Evolutionary conservation across 306 rosid species (phyloP).

Genomic region (Nissolia schottii): DNA sequence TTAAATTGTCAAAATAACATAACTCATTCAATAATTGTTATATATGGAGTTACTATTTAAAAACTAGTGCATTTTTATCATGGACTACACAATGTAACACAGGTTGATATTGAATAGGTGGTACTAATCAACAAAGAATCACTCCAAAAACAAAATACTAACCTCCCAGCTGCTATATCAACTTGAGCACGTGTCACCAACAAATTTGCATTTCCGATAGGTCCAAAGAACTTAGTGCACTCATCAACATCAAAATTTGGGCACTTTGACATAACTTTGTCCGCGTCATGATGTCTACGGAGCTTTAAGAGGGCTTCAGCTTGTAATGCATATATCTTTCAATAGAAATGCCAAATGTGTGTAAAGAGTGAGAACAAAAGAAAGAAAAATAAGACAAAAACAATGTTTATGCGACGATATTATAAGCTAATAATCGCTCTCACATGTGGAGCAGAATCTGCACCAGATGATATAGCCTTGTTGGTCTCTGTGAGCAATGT

Average conservation of each 20-base stretch:
- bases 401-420: background rate
- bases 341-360: background rate
- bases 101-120: no score
- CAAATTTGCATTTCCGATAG: conserved; percentile 59
- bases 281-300: conserved; percentile 74
- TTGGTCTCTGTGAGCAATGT: conserved; percentile 48
- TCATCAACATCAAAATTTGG: conserved; percentile 61
- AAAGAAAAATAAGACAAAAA: background rate
- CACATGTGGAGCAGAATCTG: conserved; percentile 86
- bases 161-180: conserved; percentile 74
- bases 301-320: conserved; percentile 82
- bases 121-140: no score
- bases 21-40: no score
- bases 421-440: background rate
- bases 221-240: conserved; percentile 72
- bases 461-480: conserved; percentile 46
- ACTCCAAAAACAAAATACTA: background rate
- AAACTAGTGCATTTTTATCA: background rate
- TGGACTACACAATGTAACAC: background rate
- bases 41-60: background rate
- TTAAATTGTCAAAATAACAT: no score
- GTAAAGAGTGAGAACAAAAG: background rate
- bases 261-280: conserved; percentile 53
- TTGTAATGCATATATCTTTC: conserved; percentile 72
- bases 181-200: conserved; percentile 62